Evolutionary conservation across 2,329 filamentous ascomycete genomes (phyloP).

Genomic region (Clarireedia homoeocarpa): DNA sequence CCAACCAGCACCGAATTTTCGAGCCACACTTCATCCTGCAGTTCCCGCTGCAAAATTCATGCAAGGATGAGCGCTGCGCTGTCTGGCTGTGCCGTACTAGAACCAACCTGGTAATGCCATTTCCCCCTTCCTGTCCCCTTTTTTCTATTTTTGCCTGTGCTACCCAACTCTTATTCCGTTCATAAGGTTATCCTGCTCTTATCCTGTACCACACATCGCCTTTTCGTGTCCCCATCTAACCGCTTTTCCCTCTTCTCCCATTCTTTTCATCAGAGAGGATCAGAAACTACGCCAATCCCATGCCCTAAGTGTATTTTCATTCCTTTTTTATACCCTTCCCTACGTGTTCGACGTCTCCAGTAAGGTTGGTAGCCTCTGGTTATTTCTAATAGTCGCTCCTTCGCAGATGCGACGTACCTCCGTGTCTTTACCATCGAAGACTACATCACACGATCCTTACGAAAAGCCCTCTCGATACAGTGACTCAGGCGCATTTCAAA

Average conservation of each 20-base stretch:
- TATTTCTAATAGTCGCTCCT: slow-evolving; percentile 11
- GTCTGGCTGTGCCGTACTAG: background rate
- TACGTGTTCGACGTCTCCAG: background rate
- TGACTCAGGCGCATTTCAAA: slow-evolving; percentile 35
- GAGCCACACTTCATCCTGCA: no score
- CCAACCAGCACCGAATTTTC: no score
- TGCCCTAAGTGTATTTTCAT: slow-evolving; percentile 7
- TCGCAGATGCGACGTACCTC: slow-evolving; percentile 55
- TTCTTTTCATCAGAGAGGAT: background rate
- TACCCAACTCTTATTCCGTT: background rate
- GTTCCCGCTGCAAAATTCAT: background rate
- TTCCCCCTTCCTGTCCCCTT: slow-evolving; percentile 12
- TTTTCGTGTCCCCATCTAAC: background rate
- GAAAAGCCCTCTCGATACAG: slow-evolving; percentile 57
- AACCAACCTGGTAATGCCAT: slow-evolving; percentile 6
- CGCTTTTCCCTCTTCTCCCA: background rate
- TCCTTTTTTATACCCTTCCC: slow-evolving; percentile 7
- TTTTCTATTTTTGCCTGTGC: background rate
- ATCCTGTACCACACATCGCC: background rate
- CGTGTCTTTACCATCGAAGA: slow-evolving; percentile 55
- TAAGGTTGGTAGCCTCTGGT: slow-evolving; percentile 4
- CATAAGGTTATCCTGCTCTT: slow-evolving; percentile 2
- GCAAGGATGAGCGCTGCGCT: background rate
- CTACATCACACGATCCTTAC: slow-evolving; percentile 52
- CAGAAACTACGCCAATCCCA: slow-evolving; percentile 1